Base-by-base conservation (phyloP, 139 green algal species). In the Axilococcus clingmanii region DNA sequence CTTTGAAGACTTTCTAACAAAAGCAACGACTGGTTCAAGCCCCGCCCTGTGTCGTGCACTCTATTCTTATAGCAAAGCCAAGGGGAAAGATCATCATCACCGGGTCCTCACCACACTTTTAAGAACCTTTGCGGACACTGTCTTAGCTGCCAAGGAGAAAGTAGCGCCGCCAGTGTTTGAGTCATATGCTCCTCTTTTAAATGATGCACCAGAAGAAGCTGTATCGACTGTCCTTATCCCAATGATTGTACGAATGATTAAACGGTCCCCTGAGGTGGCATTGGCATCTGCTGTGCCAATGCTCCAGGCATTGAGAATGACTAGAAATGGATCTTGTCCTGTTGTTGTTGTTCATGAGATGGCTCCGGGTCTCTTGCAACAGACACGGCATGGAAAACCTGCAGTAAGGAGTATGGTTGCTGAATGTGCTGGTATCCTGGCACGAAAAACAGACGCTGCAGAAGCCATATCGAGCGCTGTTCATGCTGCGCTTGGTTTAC, bases 261-360 rank as follows among this genome's bases (percentile, higher is more conserved):
- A 80, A 41, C 69, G 85, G 42, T 80, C 74, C 30, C 79, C 85
- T 6, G 85, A 94, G 37, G 58, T 66, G 0, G 71, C 76, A 1
- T 59, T 94, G 30, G 33, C 52, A 3, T 61, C 57, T 0, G 25
- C 75, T 0, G 59, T 62, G 0, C 44, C 30, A 1, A 22, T 81
- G 29, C 53, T 86, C 30, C 4, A 11, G 0, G 20, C 24, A 2
- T 4, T 84, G n/a, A 17, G 43, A 40, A 14, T 73, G 5, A 61
- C 81, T 50, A 24, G 83, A 14, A 78, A 69, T 59, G 20, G 51
- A 43, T 33, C 12, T 2, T 33, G 55, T 16, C 65, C 63, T 7
- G 37, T 12, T 7, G n/a, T n/a, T n/a, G n/a, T n/a, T n/a, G n/a
- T n/a, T n/a, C n/a, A n/a, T n/a, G 76, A 86, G 43, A 57, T 94